Conservation (phyloP, 176 grass and related monocot genomes). For the Oryza meyeriana region DNA sequence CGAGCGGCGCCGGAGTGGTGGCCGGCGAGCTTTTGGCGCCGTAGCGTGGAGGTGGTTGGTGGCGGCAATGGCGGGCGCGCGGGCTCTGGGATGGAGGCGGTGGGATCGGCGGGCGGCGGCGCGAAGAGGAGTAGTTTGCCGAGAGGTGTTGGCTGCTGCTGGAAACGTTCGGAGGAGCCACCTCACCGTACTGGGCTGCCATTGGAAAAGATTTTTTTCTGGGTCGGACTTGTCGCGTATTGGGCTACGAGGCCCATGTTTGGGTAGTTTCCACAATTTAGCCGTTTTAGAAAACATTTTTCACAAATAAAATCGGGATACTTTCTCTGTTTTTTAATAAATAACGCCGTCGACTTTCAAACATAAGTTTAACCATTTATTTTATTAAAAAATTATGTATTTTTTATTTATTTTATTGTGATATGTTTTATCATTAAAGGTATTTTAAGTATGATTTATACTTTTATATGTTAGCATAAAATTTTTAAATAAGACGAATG, state of each 20-base stretch:
- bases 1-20: background rate
- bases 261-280: background rate
- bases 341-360: too few relatives aligned
- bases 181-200: background rate
- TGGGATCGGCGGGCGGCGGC: background rate
- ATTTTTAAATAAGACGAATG: too few relatives aligned
- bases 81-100: background rate
- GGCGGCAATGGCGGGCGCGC: background rate
- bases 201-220: background rate
- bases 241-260: background rate
- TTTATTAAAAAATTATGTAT: too few relatives aligned
- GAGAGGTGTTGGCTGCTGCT: background rate
- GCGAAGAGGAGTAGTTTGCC: background rate
- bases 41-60: background rate
- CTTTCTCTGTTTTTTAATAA: too few relatives aligned
- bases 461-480: too few relatives aligned
- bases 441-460: too few relatives aligned
- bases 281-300: background rate
- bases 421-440: too few relatives aligned
- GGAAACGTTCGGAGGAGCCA: too few relatives aligned
- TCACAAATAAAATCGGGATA: too few relatives aligned
- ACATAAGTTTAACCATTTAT: too few relatives aligned
- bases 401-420: too few relatives aligned
- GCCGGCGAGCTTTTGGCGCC: slow-evolving; percentile 4
- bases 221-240: background rate